Conservation (phyloP, 768 basidiomycete species). For the Pilatotrama ljubarskyi region DNA sequence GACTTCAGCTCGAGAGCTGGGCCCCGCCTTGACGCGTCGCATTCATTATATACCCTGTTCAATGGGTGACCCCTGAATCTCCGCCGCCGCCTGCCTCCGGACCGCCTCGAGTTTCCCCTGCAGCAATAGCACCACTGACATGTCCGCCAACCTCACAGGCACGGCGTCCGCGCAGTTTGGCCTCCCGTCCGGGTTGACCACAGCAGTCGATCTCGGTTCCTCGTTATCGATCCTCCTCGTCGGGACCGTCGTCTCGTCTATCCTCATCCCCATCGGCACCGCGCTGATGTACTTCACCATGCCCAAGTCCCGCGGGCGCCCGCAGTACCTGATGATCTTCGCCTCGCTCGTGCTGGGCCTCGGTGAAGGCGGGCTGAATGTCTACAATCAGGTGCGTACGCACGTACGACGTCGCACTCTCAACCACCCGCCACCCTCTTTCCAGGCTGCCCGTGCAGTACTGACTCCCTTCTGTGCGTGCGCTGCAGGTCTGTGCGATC, state of each 20-base stretch:
- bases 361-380: background rate
- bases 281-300: conserved; percentile 28
- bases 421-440: background rate
- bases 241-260: conserved; percentile 1
- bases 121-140: no score
- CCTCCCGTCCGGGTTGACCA: background rate
- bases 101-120: no score
- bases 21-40: no score
- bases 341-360: conserved; percentile 17
- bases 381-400: background rate
- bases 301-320: conserved; percentile 14
- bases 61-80: no score
- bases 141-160: no score
- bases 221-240: conserved; percentile 2
- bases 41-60: no score
- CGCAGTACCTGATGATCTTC: conserved; percentile 28
- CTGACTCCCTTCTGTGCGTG: no score
- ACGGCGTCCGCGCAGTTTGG: no score
- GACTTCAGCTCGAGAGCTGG: no score
- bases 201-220: background rate
- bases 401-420: no score
- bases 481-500: background rate
- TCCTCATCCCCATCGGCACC: conserved; percentile 10
- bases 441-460: no score
- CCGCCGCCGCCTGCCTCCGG: no score